Evolutionary conservation across 2,329 filamentous ascomycete species (phyloP), one percentile per base, ranked within the genome.

Genomic region (Fusarium graminum): DNA sequence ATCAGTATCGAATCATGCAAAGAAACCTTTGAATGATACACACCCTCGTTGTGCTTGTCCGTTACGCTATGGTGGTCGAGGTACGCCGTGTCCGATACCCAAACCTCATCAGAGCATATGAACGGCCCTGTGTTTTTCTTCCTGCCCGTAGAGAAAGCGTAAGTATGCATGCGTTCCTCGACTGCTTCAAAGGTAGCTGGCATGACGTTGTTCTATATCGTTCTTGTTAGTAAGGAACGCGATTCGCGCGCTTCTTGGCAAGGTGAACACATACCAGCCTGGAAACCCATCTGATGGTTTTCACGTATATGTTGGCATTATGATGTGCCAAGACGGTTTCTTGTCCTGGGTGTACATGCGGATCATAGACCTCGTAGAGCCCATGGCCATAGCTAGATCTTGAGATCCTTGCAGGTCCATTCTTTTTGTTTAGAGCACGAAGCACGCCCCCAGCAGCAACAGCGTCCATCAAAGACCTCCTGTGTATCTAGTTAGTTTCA

Each of bases 391-490:
- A 64, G 5, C 59, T 58, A 0, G 46, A 52, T 2, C 3, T 22
- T 16, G 59, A 32, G 2, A 49, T 12, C 9, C 59, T 38, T 1
- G 4, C 25, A 1, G 61, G 59, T 1, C 59, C 59, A 1, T 43
- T 10, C 3, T 9, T 4, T 22, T 63, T 63, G 25, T 64, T 5
- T 1, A 58, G 42, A 2, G 59, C 39, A 0, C 59, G 53, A 2
- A 50, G 10, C 0, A 63, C 59, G 5, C 46, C 59, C 7, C 61
- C 61, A 1, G 6, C 6, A 1, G 61, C 44, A 22, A 63, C 52
- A 1, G 59, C 46, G 25, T 63, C 41, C 1, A 63, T 2, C 3
- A 13, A 1, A 1, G 25, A 17, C 1, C 2, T 12, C 4, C 44
- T 57, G 1, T 8, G 2, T 1, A 14, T 11, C 4, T 5, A 5